Base-by-base conservation (phyloP, 2,329 filamentous ascomycete genomes). In the Diaporthe australafricana region DNA sequence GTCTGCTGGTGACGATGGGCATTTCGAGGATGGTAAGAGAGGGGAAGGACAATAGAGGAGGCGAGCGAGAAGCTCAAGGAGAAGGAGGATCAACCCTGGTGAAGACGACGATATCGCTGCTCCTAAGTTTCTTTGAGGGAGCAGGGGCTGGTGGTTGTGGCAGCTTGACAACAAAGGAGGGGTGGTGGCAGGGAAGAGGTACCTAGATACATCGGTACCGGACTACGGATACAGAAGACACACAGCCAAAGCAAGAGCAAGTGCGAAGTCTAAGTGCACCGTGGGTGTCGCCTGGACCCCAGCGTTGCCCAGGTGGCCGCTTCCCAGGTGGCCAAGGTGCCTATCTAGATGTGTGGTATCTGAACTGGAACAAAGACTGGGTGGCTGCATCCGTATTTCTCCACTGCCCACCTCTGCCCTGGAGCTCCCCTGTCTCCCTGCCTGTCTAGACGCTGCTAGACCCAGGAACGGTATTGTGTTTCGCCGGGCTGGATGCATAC, bases 161-260 rank as follows among this genome's bases (percentile, higher is more conserved):
- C 60, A 63, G 30, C 20, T 48, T 48, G 60, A 63, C 60, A 38
- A 63, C 60, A 65, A 65, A 50, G 60, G 45, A 65, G 60, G 60
- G 60, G 42, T 38, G 30, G 30, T 65, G 60, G 45, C 60, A 50
- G 42, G 60, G 45, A 50, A 27, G 17, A 27, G 60, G 60, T 65
- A 65, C 60, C 8, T 20, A 30, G 60, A 45, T 38, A 50, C 60
- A 50, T 38, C 45, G n/a, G 14, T 48, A 48, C 42, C 22, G 38
- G 17, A 9, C 56, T 25, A 60, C 56, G 4, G 5, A 35, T 35
- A 35, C 9, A 5, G 45, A 22, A 20, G 22, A n/a, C 11, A 30
- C 17, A 47, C 12, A 12, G 11, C 9, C 14, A 40, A 40, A 16
- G 38, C 38, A 40, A 40, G 38, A 11, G 38, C 38, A 14, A 11